Percentiles rank a stretch among this genome's conserved stretches.
Evolutionary conservation across 1,284 basidiomycete genomes (phyloP).

Genomic region (Melampsora abietis-canadensis): DNA sequence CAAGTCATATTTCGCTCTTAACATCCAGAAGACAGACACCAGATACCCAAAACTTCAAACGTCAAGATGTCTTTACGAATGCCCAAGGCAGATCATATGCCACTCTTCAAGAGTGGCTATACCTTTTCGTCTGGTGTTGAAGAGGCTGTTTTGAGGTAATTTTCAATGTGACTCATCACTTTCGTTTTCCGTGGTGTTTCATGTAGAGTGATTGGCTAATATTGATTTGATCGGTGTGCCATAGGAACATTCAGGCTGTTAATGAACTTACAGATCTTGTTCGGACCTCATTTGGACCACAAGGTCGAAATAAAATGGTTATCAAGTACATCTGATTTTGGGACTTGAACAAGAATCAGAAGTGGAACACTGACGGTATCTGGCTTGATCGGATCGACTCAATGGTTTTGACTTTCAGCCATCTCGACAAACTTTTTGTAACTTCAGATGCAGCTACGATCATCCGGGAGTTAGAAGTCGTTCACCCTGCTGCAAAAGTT

Average conservation of each 20-base stretch:
- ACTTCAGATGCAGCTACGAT: constrained; percentile 99
- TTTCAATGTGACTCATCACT: constrained; percentile 3
- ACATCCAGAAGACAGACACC: neutral
- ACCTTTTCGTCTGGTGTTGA: constrained; percentile 51
- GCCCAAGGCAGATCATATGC: constrained; percentile 79
- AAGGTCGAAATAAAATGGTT: constrained; percentile 85
- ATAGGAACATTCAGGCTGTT: constrained; percentile 90
- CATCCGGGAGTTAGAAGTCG: constrained; percentile 94
- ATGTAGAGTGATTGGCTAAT: constrained; percentile 52
- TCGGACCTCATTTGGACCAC: constrained; percentile 62
- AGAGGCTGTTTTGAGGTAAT: constrained; percentile 51
- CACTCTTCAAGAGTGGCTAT: constrained; percentile 84
- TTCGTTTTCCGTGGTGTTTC: neutral
- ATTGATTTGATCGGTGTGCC: constrained; percentile 53
- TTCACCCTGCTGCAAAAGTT: constrained; percentile 95
- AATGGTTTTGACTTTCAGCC: constrained; percentile 52
- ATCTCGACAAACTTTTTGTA: constrained; percentile 90
- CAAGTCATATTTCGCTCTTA: too few species aligned
- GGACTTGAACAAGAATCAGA: neutral
- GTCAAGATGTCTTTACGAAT: constrained; percentile 82
- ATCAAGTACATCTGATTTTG: constrained; percentile 62
- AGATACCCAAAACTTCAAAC: constrained; percentile 3
- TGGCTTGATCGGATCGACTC: constrained; percentile 40
- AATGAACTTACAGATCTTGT: constrained; percentile 91
- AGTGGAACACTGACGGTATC: neutral